These are phyloP conservation scores for Venturia pyrina DNA, from an alignment of 2,329 filamentous ascomycete genomes.

Conservation along the genomic window DNA sequence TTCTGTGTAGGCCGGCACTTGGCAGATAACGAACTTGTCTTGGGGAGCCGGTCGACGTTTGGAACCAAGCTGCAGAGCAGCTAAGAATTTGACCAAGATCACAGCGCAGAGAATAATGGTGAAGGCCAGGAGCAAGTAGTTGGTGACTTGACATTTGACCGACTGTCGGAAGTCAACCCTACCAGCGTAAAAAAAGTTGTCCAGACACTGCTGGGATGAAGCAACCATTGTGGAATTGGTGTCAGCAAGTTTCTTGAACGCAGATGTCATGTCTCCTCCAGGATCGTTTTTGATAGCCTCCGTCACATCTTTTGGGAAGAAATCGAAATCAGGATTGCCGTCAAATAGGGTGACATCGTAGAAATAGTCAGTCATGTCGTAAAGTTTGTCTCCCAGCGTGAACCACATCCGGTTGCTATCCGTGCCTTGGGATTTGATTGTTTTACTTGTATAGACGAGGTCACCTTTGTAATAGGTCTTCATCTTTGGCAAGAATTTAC, in stretches of 20 bases:
- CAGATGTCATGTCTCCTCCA: slow-evolving; percentile 64
- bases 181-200: slow-evolving; percentile 75
- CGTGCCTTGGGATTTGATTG: slow-evolving; percentile 55
- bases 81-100: slow-evolving; percentile 79
- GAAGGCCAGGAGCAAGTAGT: slow-evolving; percentile 80
- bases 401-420: slow-evolving; percentile 67
- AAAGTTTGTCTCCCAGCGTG: slow-evolving; percentile 64
- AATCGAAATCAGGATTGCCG: slow-evolving; percentile 50
- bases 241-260: slow-evolving; percentile 44
- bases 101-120: slow-evolving; percentile 74
- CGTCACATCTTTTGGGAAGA: slow-evolving; percentile 59
- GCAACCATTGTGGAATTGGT: slow-evolving; percentile 42
- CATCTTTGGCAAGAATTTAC: slow-evolving; percentile 67
- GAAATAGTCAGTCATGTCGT: slow-evolving; percentile 89
- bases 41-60: slow-evolving; percentile 83
- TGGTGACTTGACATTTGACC: slow-evolving; percentile 73
- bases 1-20: slow-evolving; percentile 95
- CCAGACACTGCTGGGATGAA: slow-evolving; percentile 72
- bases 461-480: slow-evolving; percentile 80
- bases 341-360: slow-evolving; percentile 54
- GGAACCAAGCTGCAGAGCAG: slow-evolving; percentile 85
- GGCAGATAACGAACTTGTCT: slow-evolving; percentile 98
- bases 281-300: slow-evolving; percentile 63
- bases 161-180: slow-evolving; percentile 73
- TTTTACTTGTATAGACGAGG: slow-evolving; percentile 57